A percentile compares a stretch with the other conserved stretches of the same genome.
Conservation (phyloP, 768 basidiomycete genomes). For the Mycena epipterygia region DNA sequence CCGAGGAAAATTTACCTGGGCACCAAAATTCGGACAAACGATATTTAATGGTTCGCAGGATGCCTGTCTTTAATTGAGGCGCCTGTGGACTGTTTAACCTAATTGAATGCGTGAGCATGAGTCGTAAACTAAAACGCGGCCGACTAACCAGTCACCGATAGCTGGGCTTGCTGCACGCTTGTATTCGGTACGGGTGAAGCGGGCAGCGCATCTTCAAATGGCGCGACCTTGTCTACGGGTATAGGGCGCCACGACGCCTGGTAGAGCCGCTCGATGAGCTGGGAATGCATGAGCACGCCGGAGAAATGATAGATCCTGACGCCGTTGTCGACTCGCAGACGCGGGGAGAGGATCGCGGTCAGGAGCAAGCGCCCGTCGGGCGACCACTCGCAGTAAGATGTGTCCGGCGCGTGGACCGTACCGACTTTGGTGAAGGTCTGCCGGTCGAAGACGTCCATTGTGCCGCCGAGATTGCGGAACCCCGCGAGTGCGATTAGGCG, state of each 20-base stretch:
- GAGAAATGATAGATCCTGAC: constrained; percentile 96
- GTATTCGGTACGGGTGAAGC: constrained; percentile 74
- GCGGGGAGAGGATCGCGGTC: constrained; percentile 95
- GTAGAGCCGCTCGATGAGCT: constrained; percentile 89
- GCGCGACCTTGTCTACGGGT: constrained; percentile 72
- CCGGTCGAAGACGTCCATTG: constrained; percentile 93
- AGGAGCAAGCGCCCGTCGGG: constrained; percentile 93
- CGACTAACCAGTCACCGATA: too few relatives aligned
- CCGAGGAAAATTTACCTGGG: too few relatives aligned
- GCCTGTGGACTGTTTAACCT: too few relatives aligned
- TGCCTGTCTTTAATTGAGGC: too few relatives aligned
- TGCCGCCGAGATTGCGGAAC: constrained; percentile 96
- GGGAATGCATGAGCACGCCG: constrained; percentile 88
- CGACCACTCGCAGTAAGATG: constrained; percentile 95
- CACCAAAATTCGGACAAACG: too few relatives aligned
- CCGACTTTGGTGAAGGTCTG: constrained; percentile 83
- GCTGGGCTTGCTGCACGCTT: constrained; percentile 69
- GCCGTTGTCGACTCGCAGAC: constrained; percentile 96
- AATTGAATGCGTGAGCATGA: too few relatives aligned
- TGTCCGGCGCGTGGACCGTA: constrained; percentile 92
- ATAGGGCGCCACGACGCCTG: constrained; percentile 89
- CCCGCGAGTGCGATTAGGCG: constrained; percentile 91
- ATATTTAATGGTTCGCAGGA: too few relatives aligned
- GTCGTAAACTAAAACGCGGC: too few relatives aligned
- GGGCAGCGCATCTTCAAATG: constrained; percentile 78